Evolutionary conservation across 768 basidiomycete genomes (phyloP), one percentile per base, ranked within the genome.

Genomic region (Psilocybe subaeruginosa): DNA sequence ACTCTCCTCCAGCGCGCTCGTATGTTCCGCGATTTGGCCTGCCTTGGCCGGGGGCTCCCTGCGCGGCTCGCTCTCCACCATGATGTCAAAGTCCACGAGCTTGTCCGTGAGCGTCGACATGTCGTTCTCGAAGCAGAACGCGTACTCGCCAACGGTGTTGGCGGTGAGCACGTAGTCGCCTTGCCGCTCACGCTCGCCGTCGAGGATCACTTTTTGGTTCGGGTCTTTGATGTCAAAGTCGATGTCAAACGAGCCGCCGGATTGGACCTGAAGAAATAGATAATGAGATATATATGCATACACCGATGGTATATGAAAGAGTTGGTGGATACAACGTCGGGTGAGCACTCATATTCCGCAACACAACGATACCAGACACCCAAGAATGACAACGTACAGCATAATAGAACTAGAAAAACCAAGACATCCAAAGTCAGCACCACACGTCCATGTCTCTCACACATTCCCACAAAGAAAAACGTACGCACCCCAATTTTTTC

Each of bases 101-200:
- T 99, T 99, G 77, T 95, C 93, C 11, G 93, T 91, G 66, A 97
- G 82, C 3, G 93, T 93, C 27, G 91, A 92, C 83, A 97, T 97
- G 79, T 98, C 96, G 74, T 99, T 99, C 72, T 95, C 92, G 73
- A 99, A 97, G 79, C 97, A 99, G 80, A 99, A 99, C 4, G 96
- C 74, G 72, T 94, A 95, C 83, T 95, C 93, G 67, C 93, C 93
- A 73, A 89, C 83, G 17, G 85, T 85, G 77, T 97, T 97, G 17
- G 95, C 97, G 3, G 97, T 99, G 63, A 99, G 84, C 57, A 99
- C 93, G 69, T 91, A 99, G 85, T 99, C 97, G 35, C 97, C 97
- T 66, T 97, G 95, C 33, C 93, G 89, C 70, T 99, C 97, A 29
- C 90, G 87, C 66, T 84, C 77, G 55, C 95, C 97, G 54, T 96